Evolutionary conservation across 495 filamentous ascomycete species (phyloP), one percentile per base, ranked within the genome.

Genomic region (Aspergillus egyptiacus): DNA sequence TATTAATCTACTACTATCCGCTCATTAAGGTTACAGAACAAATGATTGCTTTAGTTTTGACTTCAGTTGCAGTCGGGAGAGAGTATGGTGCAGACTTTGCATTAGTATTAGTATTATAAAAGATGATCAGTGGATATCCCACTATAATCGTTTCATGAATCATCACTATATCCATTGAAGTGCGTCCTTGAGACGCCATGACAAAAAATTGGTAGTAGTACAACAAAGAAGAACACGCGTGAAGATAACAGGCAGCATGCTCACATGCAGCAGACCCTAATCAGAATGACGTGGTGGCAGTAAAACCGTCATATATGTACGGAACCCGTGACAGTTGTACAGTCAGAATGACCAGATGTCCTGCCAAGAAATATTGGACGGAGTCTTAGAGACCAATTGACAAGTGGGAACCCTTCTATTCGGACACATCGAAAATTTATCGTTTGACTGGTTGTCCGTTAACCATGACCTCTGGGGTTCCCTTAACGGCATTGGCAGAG

Each of bases 391-490:
- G 18, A 37, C 8, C 2, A 1, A 7, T 9, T 5, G 17, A 6
- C 35, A 18, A 37, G 9, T 19, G 4, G 8, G 13, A 20, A n/a
- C 3, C 35, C 35, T 11, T 19, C 11, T 11, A 3, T 22, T 37
- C 6, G n/a, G 24, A 2, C 5, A 11, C 3, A 13, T 17, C 15
- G 24, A 6, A 6, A 19, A 39, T 13, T 33, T 51, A 51, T 25
- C 48, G 48, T 9, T 57, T 46, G 35, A 63, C 60, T 6, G 65
- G 67, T 50, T 67, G 53, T 22, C 70, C 70, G 33, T 73, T 73
- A 40, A 72, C 18, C 27, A 65, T 53, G 13, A 71, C 62, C 38
- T 68, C 61, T 3, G 68, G 70, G 0, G 66, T 55, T 18, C 62
- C 42, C 58, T 67, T 69, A 54, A 69, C 67, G 55, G 65, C 64